These are phyloP conservation scores for Aspergillus bombycis DNA, from an alignment of 2,329 filamentous ascomycete species.

Conservation along the genomic window DNA sequence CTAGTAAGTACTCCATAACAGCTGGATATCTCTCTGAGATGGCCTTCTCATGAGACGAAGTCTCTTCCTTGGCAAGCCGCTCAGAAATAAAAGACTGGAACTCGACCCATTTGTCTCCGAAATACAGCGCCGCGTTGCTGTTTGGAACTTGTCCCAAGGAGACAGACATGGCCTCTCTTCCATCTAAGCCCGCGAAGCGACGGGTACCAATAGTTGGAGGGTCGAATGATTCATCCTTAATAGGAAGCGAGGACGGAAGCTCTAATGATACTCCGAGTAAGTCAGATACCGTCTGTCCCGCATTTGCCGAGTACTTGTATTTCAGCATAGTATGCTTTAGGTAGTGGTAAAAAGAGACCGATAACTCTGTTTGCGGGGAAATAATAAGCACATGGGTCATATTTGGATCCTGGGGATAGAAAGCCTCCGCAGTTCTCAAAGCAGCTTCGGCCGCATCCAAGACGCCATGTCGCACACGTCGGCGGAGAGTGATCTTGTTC, in stretches of 20 bases:
- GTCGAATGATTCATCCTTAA: slow-evolving; percentile 61
- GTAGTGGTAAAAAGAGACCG: slow-evolving; percentile 82
- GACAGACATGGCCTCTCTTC: slow-evolving; percentile 49
- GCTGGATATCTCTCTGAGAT: slow-evolving; percentile 71
- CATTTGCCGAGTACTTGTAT: slow-evolving; percentile 69
- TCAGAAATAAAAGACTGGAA: slow-evolving; percentile 78
- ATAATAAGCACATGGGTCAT: slow-evolving; percentile 81
- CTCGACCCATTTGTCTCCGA: slow-evolving; percentile 85
- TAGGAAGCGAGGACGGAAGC: slow-evolving; percentile 61
- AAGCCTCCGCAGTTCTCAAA: slow-evolving; percentile 78
- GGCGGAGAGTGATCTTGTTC: slow-evolving; percentile 67
- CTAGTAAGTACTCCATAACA: slow-evolving; percentile 77
- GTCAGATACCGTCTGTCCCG: slow-evolving; percentile 50
- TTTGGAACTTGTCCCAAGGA: slow-evolving; percentile 87
- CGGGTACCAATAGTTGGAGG: slow-evolving; percentile 41
- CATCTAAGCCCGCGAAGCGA: slow-evolving; percentile 7
- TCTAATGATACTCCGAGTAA: slow-evolving; percentile 82
- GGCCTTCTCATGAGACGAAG: slow-evolving; percentile 48
- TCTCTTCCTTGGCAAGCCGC: slow-evolving; percentile 50
- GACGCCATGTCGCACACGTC: slow-evolving; percentile 66
- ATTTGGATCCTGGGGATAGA: slow-evolving; percentile 71
- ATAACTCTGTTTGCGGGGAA: slow-evolving; percentile 78
- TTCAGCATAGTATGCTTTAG: slow-evolving; percentile 77
- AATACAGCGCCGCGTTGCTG: slow-evolving; percentile 78
- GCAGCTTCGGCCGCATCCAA: slow-evolving; percentile 71